Evolutionary conservation across 2,329 filamentous ascomycete species (phyloP), one percentile per base, ranked within the genome.

Genomic region (Epichloe baconii): DNA sequence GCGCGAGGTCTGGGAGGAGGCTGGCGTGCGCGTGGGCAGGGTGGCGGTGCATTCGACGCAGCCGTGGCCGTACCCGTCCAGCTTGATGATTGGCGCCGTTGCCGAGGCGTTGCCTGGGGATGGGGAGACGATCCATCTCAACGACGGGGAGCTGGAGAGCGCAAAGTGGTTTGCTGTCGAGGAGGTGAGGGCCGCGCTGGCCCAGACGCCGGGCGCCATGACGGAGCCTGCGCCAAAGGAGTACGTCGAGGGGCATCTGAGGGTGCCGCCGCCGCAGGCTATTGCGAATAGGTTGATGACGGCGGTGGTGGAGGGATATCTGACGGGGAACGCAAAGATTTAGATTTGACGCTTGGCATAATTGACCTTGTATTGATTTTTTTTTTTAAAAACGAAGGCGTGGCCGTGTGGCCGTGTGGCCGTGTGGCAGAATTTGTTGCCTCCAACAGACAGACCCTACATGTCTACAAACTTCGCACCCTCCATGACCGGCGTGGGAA

Each of bases 241-340:
- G 11, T 90, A 89, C 62, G 84, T 82, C 63, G 81, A 90, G 64
- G 89, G 0, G 0, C 79, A 76, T 3, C 66, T 98, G 70, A 79
- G 88, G 51, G 67, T 98, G 63, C 93, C 93, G 44, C 88, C 89
- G 2, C 71, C 76, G 53, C 95, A 89, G 37, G 91, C 93, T 1
- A 97, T 98, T 75, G 93, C 93, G 15, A 86, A 97, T 66, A 86
- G 90, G 64, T 69, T 97, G 62, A 82, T 98, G 59, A 76, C 74
- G 49, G 88, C 89, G 1, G 88, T 95, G 14, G 78, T 84, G 0
- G 80, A 82, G 48, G 88, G 88, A 0, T 93, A 86, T 64, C 70
- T 86, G 53, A 74, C 73, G 11, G 73, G 2, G 2, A 68, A 56
- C 4, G 59, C 75, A 53, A 83, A 79, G 66, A 78, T 78, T 10